Base-by-base conservation (phyloP, 2,329 filamentous ascomycete genomes). In the Ophiostoma sp. region DNA sequence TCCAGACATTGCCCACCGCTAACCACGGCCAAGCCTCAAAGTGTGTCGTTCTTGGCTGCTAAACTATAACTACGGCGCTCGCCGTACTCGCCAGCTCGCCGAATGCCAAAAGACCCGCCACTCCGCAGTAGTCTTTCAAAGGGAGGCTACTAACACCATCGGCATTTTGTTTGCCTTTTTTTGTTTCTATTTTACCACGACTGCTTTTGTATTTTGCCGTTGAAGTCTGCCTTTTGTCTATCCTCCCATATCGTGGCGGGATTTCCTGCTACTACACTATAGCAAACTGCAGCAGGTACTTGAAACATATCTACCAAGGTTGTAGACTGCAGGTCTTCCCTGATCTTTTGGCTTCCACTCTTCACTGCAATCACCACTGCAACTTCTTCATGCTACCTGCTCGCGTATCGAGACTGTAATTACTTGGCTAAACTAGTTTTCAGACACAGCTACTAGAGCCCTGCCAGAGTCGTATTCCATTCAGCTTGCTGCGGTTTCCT, bases 81-180 rank as follows among this genome's bases (percentile, higher is more conserved):
- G 23, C 23, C n/a, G 41, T 57, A 57, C 52, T n/a, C n/a, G 52
- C 52, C 52, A 27, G 52, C n/a, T 57, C 52, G 52, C 52, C 52
- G 52, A 31, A 57, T 27, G 10, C 23, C 23, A 57, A 23, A 27
- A 57, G 52, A 57, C 52, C 52, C 52, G 52, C 52, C 52, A 57
- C 52, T 57, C 23, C 27, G 52, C 52, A 57, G 52, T 57, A 57
- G 52, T 57, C 52, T 4, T 57, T 5, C n/a, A 57, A 57, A 57
- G 52, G 52, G 52, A 57, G 52, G 23, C 52, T 57, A 10, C 11
- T 2, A 27, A 57, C 52, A 57, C 17, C 44, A 27, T 27, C 52
- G 52, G 52, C 23, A 31, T 57, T 20, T 48, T 48, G 44, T n/a
- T n/a, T 48, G 17, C 20, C 44, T 17, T 48, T 48, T 15, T 48